Conservation (phyloP, 345 rosid genomes). For the Rhodomyrtus tomentosa region DNA sequence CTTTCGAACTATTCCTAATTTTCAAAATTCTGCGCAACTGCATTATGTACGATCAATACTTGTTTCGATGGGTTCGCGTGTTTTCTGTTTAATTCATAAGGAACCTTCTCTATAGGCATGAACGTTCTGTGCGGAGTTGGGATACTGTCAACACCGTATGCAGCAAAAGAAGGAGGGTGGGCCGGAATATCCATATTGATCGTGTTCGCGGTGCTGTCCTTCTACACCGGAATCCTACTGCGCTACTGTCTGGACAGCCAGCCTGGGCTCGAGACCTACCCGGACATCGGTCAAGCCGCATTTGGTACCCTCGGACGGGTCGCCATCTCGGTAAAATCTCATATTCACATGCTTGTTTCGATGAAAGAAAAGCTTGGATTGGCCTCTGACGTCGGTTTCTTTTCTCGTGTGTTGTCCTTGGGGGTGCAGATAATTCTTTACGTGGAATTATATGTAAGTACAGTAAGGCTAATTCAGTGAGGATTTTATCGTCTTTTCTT, state of each 20-base stretch:
- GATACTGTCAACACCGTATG: slow-evolving; percentile 81
- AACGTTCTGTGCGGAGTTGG: slow-evolving; percentile 98
- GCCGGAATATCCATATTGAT: slow-evolving; percentile 48
- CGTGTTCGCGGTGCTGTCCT: slow-evolving; percentile 60
- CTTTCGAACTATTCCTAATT: not conserved
- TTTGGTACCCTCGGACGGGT: slow-evolving; percentile 67
- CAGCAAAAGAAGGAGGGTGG: slow-evolving; percentile 96
- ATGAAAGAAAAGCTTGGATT: not conserved
- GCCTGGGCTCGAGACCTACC: slow-evolving; percentile 83
- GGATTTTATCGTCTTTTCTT: not conserved
- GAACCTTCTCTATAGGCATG: slow-evolving; percentile 34
- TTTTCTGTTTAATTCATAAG: not conserved
- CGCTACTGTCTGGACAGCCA: slow-evolving; percentile 81
- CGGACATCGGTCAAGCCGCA: slow-evolving; percentile 93
- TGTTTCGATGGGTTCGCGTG: not conserved
- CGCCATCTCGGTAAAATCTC: slow-evolving; percentile 49
- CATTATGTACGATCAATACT: not conserved
- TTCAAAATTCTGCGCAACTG: not conserved
- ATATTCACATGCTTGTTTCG: not conserved
- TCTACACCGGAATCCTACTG: slow-evolving; percentile 78
- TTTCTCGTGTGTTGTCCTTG: not conserved
- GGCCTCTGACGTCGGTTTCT: not conserved
- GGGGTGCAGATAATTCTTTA: slow-evolving; percentile 66
- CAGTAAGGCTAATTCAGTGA: slow-evolving; percentile 12
- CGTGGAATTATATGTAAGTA: slow-evolving; percentile 84